Base-by-base conservation (phyloP, 768 basidiomycete species). In the Trametes villosa region DNA sequence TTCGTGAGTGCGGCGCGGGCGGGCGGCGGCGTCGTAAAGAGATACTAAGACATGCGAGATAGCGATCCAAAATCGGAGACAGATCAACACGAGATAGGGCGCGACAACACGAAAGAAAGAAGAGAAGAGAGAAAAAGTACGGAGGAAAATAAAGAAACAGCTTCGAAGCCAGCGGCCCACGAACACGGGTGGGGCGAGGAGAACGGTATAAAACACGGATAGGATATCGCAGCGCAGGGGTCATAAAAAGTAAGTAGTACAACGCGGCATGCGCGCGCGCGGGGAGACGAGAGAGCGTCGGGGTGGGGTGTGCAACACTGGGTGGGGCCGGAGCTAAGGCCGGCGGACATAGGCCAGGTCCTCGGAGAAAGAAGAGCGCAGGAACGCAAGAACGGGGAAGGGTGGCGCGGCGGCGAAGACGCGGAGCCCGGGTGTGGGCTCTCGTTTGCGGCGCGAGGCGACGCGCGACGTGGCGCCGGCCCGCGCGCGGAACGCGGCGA, bases 181-280 rank as follows among this genome's bases (percentile, higher is more conserved):
- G 8, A 31, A 11, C 18, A 31, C 15, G 33, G 18, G 17, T 5
- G 26, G 52, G 40, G 36, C 36, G 45, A n/a, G 26, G 45, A 18
- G 34, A 13, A 30, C 24, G 46, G 45, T 36, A 48, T 48, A 46
- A 40, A 48, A 50, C 48, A 48, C 15, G 46, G 33, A 24, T 51
- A 51, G 50, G 50, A 51, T 51, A 51, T 51, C 33, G 26, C 50
- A 26, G 17, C 29, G 29, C 29, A 29, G 9, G 45, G 26, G 26
- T 48, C 46, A 48, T 48, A 18, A 48, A 48, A 27, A 48, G 17
- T 48, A 48, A 26, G 17, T 48, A 48, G 29, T 48, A 48, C 30
- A 48, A 30, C 18, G 29, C 15, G 46, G 15, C 13, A 30, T 27
- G 46, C 17, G 46, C 6, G 42, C n/a, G 42, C 22, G 20, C 20